Conservation (phyloP, 176 grass and related monocot genomes). For the Oropetium thomaeum region DNA sequence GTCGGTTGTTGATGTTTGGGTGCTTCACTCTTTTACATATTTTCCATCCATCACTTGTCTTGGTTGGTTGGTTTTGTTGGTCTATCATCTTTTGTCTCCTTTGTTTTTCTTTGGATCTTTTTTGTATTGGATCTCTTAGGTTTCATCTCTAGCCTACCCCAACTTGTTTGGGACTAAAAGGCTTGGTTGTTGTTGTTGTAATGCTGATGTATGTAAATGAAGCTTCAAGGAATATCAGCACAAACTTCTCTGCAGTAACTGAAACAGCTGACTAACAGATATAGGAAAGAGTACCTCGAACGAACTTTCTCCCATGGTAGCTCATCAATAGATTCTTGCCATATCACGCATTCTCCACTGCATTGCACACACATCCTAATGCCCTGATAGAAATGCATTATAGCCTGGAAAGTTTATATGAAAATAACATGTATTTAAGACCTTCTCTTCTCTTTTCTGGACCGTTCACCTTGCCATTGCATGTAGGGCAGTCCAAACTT, state of each 20-base stretch:
- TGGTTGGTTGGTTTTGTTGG: too few species aligned
- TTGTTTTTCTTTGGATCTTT: too few species aligned
- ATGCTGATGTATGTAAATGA: neutral
- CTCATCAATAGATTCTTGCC: slow-evolving; percentile 96
- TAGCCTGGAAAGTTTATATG: neutral
- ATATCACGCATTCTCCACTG: slow-evolving; percentile 88
- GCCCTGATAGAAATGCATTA: slow-evolving; percentile 51
- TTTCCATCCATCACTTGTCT: too few species aligned
- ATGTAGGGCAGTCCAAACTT: slow-evolving; percentile 67
- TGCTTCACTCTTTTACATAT: too few species aligned
- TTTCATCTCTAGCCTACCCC: too few species aligned
- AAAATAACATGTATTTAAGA: neutral
- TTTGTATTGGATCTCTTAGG: too few species aligned
- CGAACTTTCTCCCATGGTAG: slow-evolving; percentile 82
- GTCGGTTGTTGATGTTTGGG: too few species aligned
- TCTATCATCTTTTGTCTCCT: too few species aligned
- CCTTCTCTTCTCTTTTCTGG: neutral
- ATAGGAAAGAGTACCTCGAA: slow-evolving; percentile 52
- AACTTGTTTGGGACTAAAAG: too few species aligned
- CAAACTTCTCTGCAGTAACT: neutral
- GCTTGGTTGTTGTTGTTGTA: too few species aligned
- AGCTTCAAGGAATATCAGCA: neutral
- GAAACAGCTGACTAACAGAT: neutral
- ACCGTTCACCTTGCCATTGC: slow-evolving; percentile 75
- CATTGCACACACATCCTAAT: slow-evolving; percentile 72